Evolutionary conservation across 1,284 basidiomycete genomes (phyloP).

Genomic region (Xerocomus nothofagi): DNA sequence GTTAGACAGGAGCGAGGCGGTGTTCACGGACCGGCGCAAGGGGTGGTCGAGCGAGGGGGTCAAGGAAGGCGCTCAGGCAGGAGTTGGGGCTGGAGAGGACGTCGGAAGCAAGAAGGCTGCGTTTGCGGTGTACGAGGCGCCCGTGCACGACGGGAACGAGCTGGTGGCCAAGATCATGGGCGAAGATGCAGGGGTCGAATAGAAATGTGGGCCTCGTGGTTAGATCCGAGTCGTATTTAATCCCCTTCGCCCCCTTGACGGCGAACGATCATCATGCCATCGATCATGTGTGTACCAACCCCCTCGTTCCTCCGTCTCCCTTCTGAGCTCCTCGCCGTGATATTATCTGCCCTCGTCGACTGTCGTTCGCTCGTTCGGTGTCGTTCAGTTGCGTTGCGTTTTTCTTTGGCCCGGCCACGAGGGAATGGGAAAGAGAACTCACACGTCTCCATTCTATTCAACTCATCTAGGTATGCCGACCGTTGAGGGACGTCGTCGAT

Average conservation of each 20-base stretch:
- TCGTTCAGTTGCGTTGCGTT: constrained; percentile 35
- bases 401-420: too few species aligned
- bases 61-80: constrained; percentile 13
- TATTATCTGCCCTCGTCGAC: constrained; percentile 15
- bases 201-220: not conserved
- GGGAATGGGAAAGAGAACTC: too few species aligned
- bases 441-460: not conserved
- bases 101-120: constrained; percentile 49
- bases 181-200: constrained; percentile 42
- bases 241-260: not conserved
- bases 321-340: constrained; percentile 15
- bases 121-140: constrained; percentile 84
- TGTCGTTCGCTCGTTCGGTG: constrained; percentile 22
- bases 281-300: constrained; percentile 5
- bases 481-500: constrained; percentile 37
- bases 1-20: constrained; percentile 79
- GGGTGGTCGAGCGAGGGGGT: constrained; percentile 64
- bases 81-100: constrained; percentile 13
- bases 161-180: constrained; percentile 71
- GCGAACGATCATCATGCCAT: too few species aligned
- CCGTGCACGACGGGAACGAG: constrained; percentile 68
- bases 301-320: constrained; percentile 19
- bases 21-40: constrained; percentile 72
- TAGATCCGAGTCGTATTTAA: constrained; percentile 2
- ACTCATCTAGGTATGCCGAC: constrained; percentile 42